phyloP scores from a whole-genome alignment of 345 rosid genomes.

The Boechera retrofracta region DNA sequence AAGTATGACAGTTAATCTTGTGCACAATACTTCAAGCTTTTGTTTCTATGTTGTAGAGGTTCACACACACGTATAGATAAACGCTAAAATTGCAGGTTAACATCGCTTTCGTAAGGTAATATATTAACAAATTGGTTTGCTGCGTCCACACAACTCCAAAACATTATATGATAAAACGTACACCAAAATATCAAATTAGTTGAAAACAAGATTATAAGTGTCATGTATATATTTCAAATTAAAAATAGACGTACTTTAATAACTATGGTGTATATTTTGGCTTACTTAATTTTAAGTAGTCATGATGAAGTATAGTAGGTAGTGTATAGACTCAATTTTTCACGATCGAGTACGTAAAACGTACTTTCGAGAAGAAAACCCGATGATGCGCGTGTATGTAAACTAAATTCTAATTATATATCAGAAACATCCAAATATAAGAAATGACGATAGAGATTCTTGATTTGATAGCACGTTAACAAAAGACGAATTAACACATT shows the following conservation, averaged over 20 bases:
- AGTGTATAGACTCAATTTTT: background rate
- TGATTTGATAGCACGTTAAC: slow-evolving; percentile 22
- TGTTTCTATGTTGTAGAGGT: background rate
- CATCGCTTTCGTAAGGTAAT: slow-evolving; percentile 26
- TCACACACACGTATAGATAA: background rate
- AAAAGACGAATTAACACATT: background rate
- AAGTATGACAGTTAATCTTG: background rate
- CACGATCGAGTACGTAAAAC: slow-evolving; percentile 30
- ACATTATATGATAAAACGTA: too few relatives aligned
- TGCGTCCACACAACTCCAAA: background rate
- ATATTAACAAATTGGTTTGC: background rate
- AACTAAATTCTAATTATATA: slow-evolving; percentile 22
- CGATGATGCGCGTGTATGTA: slow-evolving; percentile 12
- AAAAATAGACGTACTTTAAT: background rate
- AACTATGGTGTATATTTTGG: slow-evolving; percentile 10
- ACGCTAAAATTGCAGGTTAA: slow-evolving; percentile 9
- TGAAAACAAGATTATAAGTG: background rate
- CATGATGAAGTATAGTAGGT: slow-evolving; percentile 7
- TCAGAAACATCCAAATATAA: slow-evolving; percentile 30
- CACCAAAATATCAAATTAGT: background rate
- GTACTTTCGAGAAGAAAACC: slow-evolving; percentile 26
- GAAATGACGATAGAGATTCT: slow-evolving; percentile 35
- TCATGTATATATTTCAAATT: background rate
- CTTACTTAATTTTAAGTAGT: background rate
- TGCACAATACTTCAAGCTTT: background rate